A percentile compares a stretch with the other conserved stretches of the same genome.
These are phyloP conservation scores for Plasmodium inui DNA, from an alignment of 169 alveolate genomes.

Conservation along the genomic window DNA sequence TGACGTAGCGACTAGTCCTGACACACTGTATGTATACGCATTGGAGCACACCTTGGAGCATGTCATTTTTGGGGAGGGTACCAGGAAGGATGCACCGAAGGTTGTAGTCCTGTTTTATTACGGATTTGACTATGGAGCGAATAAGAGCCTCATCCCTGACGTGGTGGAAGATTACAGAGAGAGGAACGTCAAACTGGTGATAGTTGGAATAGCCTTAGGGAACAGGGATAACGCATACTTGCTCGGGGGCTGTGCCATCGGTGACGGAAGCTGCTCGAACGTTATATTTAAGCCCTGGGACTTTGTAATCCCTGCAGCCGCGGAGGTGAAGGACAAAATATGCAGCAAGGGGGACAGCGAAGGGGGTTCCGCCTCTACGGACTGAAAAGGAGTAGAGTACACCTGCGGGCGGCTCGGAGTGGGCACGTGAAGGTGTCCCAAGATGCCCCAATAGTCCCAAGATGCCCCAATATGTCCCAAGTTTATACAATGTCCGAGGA, in stretches of 20 bases:
- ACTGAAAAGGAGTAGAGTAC: background rate
- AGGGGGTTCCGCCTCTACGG: background rate
- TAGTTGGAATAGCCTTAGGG: slow-evolving; percentile 53
- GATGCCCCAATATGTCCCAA: too few species aligned
- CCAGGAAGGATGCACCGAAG: slow-evolving; percentile 65
- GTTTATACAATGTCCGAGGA: too few species aligned
- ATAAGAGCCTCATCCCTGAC: slow-evolving; percentile 56
- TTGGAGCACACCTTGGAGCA: slow-evolving; percentile 53
- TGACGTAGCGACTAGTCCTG: slow-evolving; percentile 13
- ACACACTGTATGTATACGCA: slow-evolving; percentile 50
- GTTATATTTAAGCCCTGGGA: slow-evolving; percentile 64
- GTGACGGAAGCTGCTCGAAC: slow-evolving; percentile 40
- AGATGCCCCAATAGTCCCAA: too few species aligned
- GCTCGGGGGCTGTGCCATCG: slow-evolving; percentile 51
- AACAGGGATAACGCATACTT: slow-evolving; percentile 60
- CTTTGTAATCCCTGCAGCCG: slow-evolving; percentile 71
- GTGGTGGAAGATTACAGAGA: slow-evolving; percentile 51
- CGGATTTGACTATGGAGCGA: slow-evolving; percentile 71
- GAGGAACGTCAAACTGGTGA: slow-evolving; percentile 37
- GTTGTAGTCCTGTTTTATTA: slow-evolving; percentile 65
- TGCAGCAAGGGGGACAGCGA: slow-evolving; percentile 11
- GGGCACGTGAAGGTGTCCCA: background rate
- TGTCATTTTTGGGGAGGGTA: slow-evolving; percentile 64
- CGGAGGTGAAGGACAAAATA: slow-evolving; percentile 39
- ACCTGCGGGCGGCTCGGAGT: background rate